A percentile compares a stretch with the other conserved stretches of the same genome.
phyloP scores from a whole-genome alignment of 1,139 yeast species.

The Tardiomyces digboiensis region DNA sequence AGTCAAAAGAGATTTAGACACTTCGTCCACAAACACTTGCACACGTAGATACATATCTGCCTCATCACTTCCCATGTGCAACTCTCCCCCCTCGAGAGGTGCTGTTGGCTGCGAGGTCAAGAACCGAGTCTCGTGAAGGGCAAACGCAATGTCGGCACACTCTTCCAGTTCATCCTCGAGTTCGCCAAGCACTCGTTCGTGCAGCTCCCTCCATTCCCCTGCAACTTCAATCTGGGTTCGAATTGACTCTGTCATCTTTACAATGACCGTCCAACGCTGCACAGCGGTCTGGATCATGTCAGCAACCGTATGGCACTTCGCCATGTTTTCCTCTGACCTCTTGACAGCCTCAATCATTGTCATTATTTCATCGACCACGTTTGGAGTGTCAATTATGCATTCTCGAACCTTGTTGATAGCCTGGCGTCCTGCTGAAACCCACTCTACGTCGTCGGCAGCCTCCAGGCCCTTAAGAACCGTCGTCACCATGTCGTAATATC shows the following conservation, averaged over 20 bases:
- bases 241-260: slow-evolving; percentile 27
- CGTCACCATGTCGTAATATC: neutral
- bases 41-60: neutral
- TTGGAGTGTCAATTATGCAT: neutral
- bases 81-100: neutral
- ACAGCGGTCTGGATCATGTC: neutral
- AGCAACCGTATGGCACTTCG: neutral
- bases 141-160: slow-evolving; percentile 30
- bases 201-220: slow-evolving; percentile 49
- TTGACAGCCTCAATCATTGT: neutral
- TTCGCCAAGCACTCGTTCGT: slow-evolving; percentile 40
- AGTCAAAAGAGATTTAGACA: neutral
- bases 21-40: neutral
- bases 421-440: slow-evolving; percentile 42
- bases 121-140: slow-evolving; percentile 23
- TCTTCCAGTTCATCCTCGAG: slow-evolving; percentile 41
- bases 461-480: slow-evolving; percentile 6
- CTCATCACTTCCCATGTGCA: neutral
- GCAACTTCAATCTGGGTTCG: slow-evolving; percentile 44
- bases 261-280: slow-evolving; percentile 29
- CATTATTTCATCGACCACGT: neutral
- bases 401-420: slow-evolving; percentile 31
- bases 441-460: slow-evolving; percentile 26
- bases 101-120: neutral
- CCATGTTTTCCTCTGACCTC: neutral